These are phyloP conservation scores for Phytopythium cucurbitacearum DNA, from an alignment of 352 stramenopile genomes.

Conservation along the genomic window DNA sequence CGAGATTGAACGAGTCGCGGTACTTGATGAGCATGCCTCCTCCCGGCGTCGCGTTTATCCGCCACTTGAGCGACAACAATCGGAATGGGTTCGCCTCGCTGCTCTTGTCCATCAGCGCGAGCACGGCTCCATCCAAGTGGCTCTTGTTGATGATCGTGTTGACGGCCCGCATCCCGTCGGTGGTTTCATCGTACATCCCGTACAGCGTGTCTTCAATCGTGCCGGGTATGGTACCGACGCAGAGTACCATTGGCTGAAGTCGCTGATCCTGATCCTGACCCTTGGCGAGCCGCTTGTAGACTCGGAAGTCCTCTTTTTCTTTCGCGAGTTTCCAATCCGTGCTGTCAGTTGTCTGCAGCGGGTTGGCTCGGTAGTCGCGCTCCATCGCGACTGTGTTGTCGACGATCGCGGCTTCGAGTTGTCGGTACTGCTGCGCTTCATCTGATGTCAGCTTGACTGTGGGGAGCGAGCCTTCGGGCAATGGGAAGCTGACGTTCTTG, in stretches of 20 bases:
- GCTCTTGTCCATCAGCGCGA: conserved; percentile 19
- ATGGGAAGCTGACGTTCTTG: neutral
- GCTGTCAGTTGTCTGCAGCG: neutral
- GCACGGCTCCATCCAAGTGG: conserved; percentile 18
- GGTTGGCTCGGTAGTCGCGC: conserved; percentile 2
- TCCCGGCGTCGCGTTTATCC: conserved; percentile 12
- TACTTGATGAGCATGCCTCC: conserved; percentile 9
- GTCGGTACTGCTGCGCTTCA: neutral
- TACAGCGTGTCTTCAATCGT: conserved; percentile 18
- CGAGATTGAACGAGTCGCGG: conserved; percentile 27
- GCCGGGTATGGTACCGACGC: conserved; percentile 11
- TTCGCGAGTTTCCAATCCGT: conserved; percentile 2
- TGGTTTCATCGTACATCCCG: conserved; percentile 11
- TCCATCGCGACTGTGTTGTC: neutral
- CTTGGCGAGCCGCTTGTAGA: conserved; percentile 3
- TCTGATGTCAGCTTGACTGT: neutral
- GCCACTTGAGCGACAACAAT: conserved; percentile 37
- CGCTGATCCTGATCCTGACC: neutral
- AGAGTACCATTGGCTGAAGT: conserved; percentile 13
- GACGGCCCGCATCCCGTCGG: conserved; percentile 15
- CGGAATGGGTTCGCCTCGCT: conserved; percentile 22
- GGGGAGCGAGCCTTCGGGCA: neutral
- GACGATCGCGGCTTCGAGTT: neutral
- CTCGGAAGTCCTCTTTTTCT: neutral
- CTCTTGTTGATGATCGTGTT: conserved; percentile 15